phyloP scores from a whole-genome alignment of 2,329 filamentous ascomycete species.

The Epichloe glyceriae region DNA sequence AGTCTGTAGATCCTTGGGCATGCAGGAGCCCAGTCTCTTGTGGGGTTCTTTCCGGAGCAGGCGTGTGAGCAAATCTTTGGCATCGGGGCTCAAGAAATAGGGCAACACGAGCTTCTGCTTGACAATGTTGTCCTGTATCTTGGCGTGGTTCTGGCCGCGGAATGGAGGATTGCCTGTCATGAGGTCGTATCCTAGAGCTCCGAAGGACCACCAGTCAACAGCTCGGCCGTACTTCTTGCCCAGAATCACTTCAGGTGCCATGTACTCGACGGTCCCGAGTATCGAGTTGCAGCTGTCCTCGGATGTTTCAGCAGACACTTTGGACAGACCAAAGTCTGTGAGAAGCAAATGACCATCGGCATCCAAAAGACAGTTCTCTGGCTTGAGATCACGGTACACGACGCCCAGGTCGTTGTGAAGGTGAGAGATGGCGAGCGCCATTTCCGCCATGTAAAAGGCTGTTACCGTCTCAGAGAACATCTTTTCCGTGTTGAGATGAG shows the following conservation, averaged over 20 bases:
- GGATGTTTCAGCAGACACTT: constrained; percentile 61
- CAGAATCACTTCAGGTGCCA: constrained; percentile 89
- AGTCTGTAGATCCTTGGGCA: constrained; percentile 72
- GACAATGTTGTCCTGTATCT: constrained; percentile 91
- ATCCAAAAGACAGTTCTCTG: constrained; percentile 92
- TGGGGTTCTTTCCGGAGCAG: constrained; percentile 83
- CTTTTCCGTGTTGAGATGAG: constrained; percentile 82
- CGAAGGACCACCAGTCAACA: constrained; percentile 98
- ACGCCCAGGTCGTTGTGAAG: constrained; percentile 86
- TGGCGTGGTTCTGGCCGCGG: constrained; percentile 77
- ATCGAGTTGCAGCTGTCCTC: constrained; percentile 67
- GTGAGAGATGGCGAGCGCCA: constrained; percentile 87
- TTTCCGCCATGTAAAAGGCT: constrained; percentile 97
- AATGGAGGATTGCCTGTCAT: constrained; percentile 90
- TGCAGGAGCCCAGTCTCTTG: constrained; percentile 78
- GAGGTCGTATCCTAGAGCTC: constrained; percentile 81
- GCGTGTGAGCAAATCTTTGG: constrained; percentile 84
- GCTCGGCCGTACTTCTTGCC: constrained; percentile 84
- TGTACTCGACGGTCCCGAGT: constrained; percentile 93
- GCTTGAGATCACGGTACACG: constrained; percentile 93
- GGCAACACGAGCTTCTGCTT: constrained; percentile 82
- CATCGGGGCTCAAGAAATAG: constrained; percentile 81
- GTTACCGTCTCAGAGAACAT: constrained; percentile 88
- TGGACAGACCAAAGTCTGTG: constrained; percentile 93
- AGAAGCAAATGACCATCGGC: constrained; percentile 82